Conservation (phyloP, 495 filamentous ascomycete genomes). For the Annulohypoxylon nitens region DNA sequence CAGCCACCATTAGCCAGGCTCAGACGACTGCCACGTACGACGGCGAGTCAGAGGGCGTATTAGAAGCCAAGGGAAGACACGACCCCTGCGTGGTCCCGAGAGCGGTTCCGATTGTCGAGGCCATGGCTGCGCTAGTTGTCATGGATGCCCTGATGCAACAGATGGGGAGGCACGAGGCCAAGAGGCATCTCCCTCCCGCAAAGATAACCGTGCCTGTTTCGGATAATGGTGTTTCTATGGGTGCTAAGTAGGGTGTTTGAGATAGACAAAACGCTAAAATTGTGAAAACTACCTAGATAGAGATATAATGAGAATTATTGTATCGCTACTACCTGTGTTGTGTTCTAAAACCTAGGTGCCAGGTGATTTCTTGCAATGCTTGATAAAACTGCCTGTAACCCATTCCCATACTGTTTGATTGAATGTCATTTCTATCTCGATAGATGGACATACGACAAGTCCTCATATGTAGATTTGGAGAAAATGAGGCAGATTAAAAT, state of each 20-base stretch:
- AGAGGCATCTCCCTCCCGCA: conserved; percentile 54
- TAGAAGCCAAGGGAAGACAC: conserved; percentile 95
- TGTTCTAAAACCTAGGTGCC: too few relatives aligned
- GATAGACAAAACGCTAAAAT: conserved; percentile 14
- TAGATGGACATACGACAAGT: too few relatives aligned
- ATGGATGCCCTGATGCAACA: conserved; percentile 95
- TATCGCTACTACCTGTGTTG: background rate
- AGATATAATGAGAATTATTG: background rate
- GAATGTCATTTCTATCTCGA: too few relatives aligned
- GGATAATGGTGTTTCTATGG: conserved; percentile 41
- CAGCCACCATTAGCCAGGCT: conserved; percentile 94
- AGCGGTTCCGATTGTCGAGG: conserved; percentile 95
- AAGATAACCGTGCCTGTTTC: conserved; percentile 40
- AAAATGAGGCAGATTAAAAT: too few relatives aligned
- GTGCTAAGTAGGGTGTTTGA: conserved; percentile 19
- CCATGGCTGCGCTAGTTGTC: conserved; percentile 91
- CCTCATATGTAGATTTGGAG: too few relatives aligned
- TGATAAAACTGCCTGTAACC: too few relatives aligned
- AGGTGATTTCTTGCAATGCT: too few relatives aligned
- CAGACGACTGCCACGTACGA: conserved; percentile 88
- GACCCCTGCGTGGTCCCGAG: conserved; percentile 96
- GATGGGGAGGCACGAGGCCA: conserved; percentile 73
- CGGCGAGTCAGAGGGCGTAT: conserved; percentile 73
- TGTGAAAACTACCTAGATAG: background rate
- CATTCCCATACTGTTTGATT: too few relatives aligned